These are phyloP conservation scores for Protea cynaroides DNA, from an alignment of 164 flowering plant genomes.

Conservation along the genomic window DNA sequence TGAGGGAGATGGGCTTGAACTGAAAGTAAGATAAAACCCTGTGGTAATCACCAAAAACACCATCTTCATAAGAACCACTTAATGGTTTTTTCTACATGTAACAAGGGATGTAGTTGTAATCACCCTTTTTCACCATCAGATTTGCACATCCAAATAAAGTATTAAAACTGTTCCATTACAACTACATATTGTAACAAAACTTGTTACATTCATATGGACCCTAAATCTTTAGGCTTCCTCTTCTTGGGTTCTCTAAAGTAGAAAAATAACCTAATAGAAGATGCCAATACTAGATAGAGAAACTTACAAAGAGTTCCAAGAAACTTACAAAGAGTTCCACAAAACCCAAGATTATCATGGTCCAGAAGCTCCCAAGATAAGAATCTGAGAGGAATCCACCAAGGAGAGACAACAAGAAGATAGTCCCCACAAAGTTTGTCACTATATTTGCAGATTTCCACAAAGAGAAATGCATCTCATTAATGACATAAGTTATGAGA, in stretches of 20 bases:
- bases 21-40: conserved; percentile 76
- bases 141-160: no score
- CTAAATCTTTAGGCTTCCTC: not conserved
- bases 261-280: no score
- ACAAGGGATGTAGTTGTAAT: no score
- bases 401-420: conserved; percentile 74
- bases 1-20: conserved; percentile 93
- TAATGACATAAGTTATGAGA: conserved; percentile 77
- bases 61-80: not conserved
- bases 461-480: conserved; percentile 85
- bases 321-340: conserved; percentile 84
- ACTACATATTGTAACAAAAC: no score
- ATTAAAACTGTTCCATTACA: no score
- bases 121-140: no score
- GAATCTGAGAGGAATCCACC: conserved; percentile 94
- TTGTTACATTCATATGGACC: no score
- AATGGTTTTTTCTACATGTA: no score
- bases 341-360: conserved; percentile 83
- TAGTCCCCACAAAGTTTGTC: conserved; percentile 88
- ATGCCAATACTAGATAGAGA: not conserved
- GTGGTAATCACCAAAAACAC: not conserved
- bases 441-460: conserved; percentile 81
- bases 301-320: conserved; percentile 1
- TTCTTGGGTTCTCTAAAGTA: not conserved
- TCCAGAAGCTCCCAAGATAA: conserved; percentile 89